Evolutionary conservation across 176 grass and related monocot genomes (phyloP).

Genomic region (Oryza nivara): DNA sequence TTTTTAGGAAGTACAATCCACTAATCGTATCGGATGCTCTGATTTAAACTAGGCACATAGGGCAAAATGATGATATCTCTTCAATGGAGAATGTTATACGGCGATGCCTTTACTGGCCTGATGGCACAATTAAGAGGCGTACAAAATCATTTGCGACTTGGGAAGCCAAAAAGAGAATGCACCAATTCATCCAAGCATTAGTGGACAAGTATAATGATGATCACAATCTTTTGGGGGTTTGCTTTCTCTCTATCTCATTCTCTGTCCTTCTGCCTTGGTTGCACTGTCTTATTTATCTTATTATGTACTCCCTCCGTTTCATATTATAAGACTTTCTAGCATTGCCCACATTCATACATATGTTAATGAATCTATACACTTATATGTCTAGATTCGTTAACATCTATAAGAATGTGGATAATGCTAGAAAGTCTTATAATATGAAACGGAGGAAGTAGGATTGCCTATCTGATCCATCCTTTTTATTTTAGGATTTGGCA

Average conservation of each 20-base stretch:
- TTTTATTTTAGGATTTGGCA: slow-evolving; percentile 30
- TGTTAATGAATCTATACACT: too few relatives aligned
- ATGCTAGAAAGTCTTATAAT: too few relatives aligned
- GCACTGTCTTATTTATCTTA: too few relatives aligned
- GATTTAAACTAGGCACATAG: not conserved
- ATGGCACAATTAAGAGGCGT: slow-evolving; percentile 15
- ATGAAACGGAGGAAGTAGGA: too few relatives aligned
- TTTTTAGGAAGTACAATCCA: not conserved
- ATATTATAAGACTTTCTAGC: too few relatives aligned
- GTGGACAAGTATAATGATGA: slow-evolving; percentile 34
- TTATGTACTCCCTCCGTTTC: too few relatives aligned
- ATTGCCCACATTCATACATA: too few relatives aligned
- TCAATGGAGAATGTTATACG: not conserved
- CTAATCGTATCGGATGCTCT: not conserved
- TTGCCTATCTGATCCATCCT: not conserved
- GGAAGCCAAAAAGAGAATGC: not conserved
- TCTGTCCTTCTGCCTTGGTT: too few relatives aligned
- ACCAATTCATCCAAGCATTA: not conserved
- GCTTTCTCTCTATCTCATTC: too few relatives aligned
- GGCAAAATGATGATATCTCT: not conserved
- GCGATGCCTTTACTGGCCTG: slow-evolving; percentile 6
- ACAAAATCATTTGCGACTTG: not conserved
- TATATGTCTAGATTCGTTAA: too few relatives aligned
- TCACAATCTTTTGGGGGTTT: slow-evolving; percentile 29
- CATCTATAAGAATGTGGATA: too few relatives aligned